Base-by-base conservation (phyloP, 2,329 filamentous ascomycete genomes). In the Monilinia aucupariae region DNA sequence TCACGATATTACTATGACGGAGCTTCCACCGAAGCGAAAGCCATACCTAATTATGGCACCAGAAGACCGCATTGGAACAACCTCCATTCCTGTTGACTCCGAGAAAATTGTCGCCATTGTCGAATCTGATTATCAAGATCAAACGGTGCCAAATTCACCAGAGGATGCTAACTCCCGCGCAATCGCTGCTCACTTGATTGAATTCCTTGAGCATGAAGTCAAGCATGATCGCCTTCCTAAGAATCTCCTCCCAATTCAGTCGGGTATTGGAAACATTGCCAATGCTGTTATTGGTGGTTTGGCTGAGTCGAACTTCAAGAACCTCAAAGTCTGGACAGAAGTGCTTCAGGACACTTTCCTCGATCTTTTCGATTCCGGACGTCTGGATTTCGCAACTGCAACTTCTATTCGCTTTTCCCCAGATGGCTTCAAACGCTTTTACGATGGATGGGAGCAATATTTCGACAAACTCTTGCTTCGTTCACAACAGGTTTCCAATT, bases 311-410 rank as follows among this genome's bases (percentile, higher is more conserved):
- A 88, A 92, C 75, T 96, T 96, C 81, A 84, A 85, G 74, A 90
- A 96, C 78, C 83, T 96, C 64, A 92, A 89, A 74, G 92, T 96
- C 47, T 96, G 91, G 92, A 96, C 92, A 30, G 91, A 96, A 77
- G 68, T 68, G 62, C 53, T 96, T 63, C 91, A 96, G 78, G 91
- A 96, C 75, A 92, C 89, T 27, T 96, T 96, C 85, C 84, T 96
- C 30, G 92, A 96, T 75, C 88, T 96, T 61, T 96, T 96, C 77
- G 92, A 96, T 80, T 89, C 85, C 64, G 91, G 91, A 32, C 87
- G 90, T 73, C 83, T 96, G 25, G 90, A 96, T 78, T 96, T 94
- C 71, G 92, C 91, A 51, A 96, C 91, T 0, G 91, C 91, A 47
- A 96, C 91, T 8, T 92, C 89, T 3, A 91, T 96, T 72, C 90